Evolutionary conservation across 495 filamentous ascomycete genomes (phyloP), one percentile per base, ranked within the genome.

Genomic region (Daldinia decipiens): DNA sequence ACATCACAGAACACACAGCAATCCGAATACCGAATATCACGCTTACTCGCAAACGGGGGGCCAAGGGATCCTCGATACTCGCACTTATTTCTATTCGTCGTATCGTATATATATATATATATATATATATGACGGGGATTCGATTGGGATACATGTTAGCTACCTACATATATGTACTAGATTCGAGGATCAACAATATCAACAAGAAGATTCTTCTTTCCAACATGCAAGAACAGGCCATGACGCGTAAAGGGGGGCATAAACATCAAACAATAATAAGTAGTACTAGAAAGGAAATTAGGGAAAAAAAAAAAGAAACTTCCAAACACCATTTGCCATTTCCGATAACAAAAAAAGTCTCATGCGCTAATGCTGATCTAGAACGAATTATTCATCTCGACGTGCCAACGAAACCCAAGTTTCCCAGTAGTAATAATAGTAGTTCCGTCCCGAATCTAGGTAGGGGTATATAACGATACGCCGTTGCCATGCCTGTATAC

Each of bases 401-500:
- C 64, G 64, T 72, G 50, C 55, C 29, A 32, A 38, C 59, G 64
- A 71, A 24, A 58, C 68, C 68, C 26, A 62, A 2, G 32, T 31
- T 53, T 59, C 43, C 43, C 43, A 47, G 17, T 47, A 47, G 7
- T 47, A 47, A 36, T 36, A 36, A 13, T 36, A 36, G 34, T 36
- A 47, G 66, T 50, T 59, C 40, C 70, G 52, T 62, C 61, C 61
- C 70, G 32, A 58, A 73, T 62, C 60, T 73, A 56, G 31, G 53
- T 32, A 43, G 17, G 38, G 70, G 65, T 73, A 68, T 72, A 68
- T 73, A 68, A 32, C 57, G 60, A 65, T 73, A 68, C 70, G 70
- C 70, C 70, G 61, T 68, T 57, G 70, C 70, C 65, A 73, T 73
- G 70, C 70, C 65, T 68, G 27, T 73, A 73, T 68, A 62, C 13